Percentiles rank a stretch among this genome's conserved stretches.
phyloP scores from a whole-genome alignment of 352 stramenopile species.

The Phytophthora cryptogea region DNA sequence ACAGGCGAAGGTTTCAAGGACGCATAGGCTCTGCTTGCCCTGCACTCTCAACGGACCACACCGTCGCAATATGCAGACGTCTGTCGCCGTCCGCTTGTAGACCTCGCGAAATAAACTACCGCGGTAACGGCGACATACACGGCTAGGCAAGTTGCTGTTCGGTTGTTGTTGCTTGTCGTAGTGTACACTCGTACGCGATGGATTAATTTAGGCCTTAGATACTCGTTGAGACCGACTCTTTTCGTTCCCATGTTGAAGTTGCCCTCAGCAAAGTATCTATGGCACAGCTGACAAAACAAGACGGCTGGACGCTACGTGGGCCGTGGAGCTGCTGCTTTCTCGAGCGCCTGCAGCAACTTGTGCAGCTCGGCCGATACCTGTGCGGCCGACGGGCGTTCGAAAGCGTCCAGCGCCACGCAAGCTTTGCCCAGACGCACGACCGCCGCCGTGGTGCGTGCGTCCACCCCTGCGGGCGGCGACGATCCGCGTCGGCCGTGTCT shows the following conservation, averaged over 20 bases:
- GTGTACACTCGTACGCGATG: not conserved
- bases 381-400: conserved; percentile 42
- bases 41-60: conserved; percentile 7
- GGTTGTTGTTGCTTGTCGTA: not conserved
- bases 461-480: conserved; percentile 12
- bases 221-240: conserved; percentile 8
- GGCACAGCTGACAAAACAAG: conserved; percentile 33
- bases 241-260: conserved; percentile 33
- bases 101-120: conserved; percentile 11
- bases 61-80: conserved; percentile 17
- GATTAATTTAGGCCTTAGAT: conserved; percentile 5
- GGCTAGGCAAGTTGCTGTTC: not conserved
- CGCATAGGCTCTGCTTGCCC: not conserved
- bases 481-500: conserved; percentile 18
- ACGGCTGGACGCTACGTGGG: conserved; percentile 17
- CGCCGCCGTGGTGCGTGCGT: conserved; percentile 15
- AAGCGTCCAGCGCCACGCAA: conserved; percentile 53
- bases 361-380: conserved; percentile 47
- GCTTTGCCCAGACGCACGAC: conserved; percentile 42
- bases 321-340: not conserved
- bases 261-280: conserved; percentile 27
- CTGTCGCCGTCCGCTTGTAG: conserved; percentile 6
- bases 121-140: conserved; percentile 2
- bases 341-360: conserved; percentile 27
- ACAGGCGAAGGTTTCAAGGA: conserved; percentile 9